phyloP scores from a whole-genome alignment of 495 filamentous ascomycete species.

The Hapsidospora chrysogenum region DNA sequence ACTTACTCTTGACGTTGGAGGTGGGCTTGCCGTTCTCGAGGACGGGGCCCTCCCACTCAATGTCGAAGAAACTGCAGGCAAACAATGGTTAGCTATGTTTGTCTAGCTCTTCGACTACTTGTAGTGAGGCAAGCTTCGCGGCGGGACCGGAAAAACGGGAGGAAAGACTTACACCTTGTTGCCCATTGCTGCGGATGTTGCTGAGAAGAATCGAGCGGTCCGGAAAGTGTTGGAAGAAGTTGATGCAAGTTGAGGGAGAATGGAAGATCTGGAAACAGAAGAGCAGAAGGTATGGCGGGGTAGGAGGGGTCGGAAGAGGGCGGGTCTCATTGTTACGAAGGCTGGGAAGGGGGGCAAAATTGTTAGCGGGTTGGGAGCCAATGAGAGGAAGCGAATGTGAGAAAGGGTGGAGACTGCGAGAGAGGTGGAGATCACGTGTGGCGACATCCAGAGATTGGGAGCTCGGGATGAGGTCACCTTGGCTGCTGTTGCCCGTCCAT shows the following conservation, averaged over 20 bases:
- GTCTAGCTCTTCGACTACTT: too few species aligned
- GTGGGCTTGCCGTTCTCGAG: constrained; percentile 41
- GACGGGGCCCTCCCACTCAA: constrained; percentile 51
- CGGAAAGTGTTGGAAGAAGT: constrained; percentile 1
- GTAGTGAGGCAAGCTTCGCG: too few species aligned
- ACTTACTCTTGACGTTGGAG: constrained; percentile 44
- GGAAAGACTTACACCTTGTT: constrained; percentile 1
- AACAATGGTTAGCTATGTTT: constrained; percentile 5
- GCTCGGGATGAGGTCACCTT: too few species aligned
- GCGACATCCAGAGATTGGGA: too few species aligned
- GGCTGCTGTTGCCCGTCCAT: too few species aligned
- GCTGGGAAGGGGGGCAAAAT: constrained; percentile 1
- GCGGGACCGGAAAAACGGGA: neutral
- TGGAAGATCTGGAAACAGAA: constrained; percentile 1
- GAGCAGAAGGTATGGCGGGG: constrained; percentile 4
- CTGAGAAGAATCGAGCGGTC: constrained; percentile 3
- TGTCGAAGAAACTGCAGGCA: constrained; percentile 15
- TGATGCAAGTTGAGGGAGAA: neutral
- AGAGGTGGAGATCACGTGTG: constrained; percentile 2
- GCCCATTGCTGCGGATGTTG: constrained; percentile 3
- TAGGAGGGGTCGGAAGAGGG: constrained; percentile 7
- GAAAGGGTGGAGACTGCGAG: constrained; percentile 2
- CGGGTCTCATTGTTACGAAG: constrained; percentile 5
- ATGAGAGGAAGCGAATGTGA: neutral
- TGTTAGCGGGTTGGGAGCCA: constrained; percentile 1